Evolutionary conservation across 345 rosid genomes (phyloP).

Genomic region (Populus alba): DNA sequence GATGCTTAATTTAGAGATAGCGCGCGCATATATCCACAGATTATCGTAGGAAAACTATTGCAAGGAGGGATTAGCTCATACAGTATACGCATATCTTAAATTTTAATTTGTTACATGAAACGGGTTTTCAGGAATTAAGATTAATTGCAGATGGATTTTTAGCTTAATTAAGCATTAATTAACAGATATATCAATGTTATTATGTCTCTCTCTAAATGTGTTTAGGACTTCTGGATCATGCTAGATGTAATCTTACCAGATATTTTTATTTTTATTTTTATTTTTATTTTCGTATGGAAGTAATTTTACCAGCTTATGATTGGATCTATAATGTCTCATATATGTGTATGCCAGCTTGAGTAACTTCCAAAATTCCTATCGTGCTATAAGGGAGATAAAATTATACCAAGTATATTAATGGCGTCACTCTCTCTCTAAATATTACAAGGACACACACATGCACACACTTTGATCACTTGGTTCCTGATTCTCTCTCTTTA

Average conservation of each 20-base stretch:
- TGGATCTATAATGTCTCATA: neutral
- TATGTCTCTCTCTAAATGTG: neutral
- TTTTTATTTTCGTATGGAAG: neutral
- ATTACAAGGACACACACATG: neutral
- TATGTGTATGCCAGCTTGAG: neutral
- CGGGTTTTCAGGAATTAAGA: neutral
- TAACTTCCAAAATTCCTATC: neutral
- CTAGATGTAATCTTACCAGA: neutral
- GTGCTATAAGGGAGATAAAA: neutral
- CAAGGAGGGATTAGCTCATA: neutral
- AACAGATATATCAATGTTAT: neutral
- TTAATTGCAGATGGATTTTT: neutral
- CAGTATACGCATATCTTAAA: neutral
- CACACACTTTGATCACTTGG: neutral
- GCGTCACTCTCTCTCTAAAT: neutral
- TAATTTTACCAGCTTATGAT: neutral
- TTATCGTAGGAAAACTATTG: neutral
- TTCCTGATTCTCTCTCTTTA: neutral
- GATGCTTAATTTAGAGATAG: neutral
- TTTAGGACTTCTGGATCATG: neutral
- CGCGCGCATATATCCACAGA: neutral
- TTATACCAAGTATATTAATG: neutral
- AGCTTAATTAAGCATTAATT: neutral
- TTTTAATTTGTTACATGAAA: neutral
- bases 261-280: neutral